Conservation (phyloP, 306 rosid species). For the Purshia tridentata region DNA sequence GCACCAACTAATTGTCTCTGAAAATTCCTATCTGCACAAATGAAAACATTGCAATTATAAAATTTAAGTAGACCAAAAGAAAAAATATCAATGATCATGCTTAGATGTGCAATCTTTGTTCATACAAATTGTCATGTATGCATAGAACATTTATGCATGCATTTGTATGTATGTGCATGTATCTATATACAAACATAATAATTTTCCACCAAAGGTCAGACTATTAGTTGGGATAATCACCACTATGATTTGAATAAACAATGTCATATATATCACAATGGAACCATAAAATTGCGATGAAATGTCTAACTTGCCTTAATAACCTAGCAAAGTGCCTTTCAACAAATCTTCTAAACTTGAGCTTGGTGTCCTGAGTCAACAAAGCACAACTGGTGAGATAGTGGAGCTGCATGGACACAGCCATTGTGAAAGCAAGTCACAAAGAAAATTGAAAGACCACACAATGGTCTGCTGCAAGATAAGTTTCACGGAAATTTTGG, state of each 20-base stretch:
- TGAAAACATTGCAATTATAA: background rate
- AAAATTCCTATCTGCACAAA: slow-evolving; percentile 33
- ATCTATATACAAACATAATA: background rate
- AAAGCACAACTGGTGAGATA: slow-evolving; percentile 18
- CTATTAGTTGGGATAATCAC: no score
- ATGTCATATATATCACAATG: background rate
- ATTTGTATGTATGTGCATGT: background rate
- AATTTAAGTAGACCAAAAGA: background rate
- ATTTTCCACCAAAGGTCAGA: no score
- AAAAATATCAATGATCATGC: background rate
- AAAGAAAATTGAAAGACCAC: no score
- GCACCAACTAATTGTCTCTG: slow-evolving; percentile 33
- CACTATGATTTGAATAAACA: background rate
- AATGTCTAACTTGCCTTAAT: background rate
- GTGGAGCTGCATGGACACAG: slow-evolving; percentile 15
- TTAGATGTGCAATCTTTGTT: background rate
- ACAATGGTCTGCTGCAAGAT: no score
- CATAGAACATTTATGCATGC: background rate
- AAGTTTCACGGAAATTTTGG: background rate
- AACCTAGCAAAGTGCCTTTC: background rate
- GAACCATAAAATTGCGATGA: background rate
- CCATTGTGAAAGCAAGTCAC: slow-evolving; percentile 2
- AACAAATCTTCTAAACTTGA: background rate
- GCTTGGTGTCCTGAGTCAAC: slow-evolving; percentile 17
- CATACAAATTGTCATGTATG: background rate